phyloP scores from a whole-genome alignment of 345 rosid species.

The Anacardium occidentale region DNA sequence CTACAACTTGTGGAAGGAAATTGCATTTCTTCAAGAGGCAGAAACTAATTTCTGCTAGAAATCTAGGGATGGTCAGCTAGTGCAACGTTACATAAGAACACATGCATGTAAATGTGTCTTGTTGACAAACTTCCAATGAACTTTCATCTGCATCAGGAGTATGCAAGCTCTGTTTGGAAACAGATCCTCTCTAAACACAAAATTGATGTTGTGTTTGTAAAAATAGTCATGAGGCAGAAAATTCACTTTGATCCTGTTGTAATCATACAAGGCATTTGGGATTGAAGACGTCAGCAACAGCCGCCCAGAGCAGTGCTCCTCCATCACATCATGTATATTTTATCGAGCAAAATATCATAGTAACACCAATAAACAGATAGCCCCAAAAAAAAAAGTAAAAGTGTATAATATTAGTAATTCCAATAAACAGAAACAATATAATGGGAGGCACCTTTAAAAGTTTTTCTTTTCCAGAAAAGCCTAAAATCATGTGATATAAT shows the following conservation, averaged over 20 bases:
- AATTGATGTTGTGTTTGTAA: neutral
- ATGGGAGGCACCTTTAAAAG: neutral
- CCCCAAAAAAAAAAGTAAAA: neutral
- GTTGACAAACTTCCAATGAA: neutral
- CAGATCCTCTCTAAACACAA: constrained; percentile 6
- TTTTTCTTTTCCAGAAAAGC: neutral
- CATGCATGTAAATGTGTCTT: neutral
- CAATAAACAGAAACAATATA: constrained; percentile 8
- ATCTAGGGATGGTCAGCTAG: neutral
- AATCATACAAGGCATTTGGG: neutral
- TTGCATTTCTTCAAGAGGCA: constrained; percentile 1
- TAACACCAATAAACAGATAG: constrained; percentile 3
- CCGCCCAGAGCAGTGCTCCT: neutral
- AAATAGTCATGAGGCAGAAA: neutral
- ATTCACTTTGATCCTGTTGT: constrained; percentile 6
- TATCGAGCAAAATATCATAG: constrained; percentile 1
- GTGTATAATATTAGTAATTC: neutral
- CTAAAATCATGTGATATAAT: neutral
- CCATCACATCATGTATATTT: neutral
- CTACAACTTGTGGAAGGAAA: neutral
- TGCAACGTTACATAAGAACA: neutral
- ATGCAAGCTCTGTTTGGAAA: constrained; percentile 9
- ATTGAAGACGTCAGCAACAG: neutral
- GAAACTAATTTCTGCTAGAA: constrained; percentile 5
- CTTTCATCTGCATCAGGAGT: constrained; percentile 2